Percentiles rank a stretch among this genome's conserved stretches.
Conservation (phyloP, 2,329 filamentous ascomycete genomes). For the Venturia nashicola region DNA sequence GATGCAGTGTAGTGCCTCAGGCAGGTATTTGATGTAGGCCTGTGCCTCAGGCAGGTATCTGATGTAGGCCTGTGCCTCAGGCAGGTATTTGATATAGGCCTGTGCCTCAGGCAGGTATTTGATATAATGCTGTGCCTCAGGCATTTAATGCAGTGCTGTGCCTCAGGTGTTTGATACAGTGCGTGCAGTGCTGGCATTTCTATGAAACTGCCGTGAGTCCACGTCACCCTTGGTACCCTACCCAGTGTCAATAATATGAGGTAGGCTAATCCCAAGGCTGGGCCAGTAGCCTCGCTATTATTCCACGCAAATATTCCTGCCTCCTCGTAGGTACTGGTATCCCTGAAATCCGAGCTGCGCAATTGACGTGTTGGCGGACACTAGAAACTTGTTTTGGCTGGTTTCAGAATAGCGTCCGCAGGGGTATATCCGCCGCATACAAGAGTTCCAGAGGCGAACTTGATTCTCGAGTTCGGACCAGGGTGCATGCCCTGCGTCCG, state of each 20-base stretch:
- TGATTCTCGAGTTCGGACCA: constrained; percentile 4
- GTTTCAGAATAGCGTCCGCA: neutral
- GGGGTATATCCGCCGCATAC: neutral
- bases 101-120: too few relatives aligned
- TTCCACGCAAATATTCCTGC: neutral
- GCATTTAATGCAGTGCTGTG: too few relatives aligned
- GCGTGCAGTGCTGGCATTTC: neutral
- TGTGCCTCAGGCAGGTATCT: too few relatives aligned
- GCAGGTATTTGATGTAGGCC: too few relatives aligned
- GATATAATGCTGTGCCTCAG: too few relatives aligned
- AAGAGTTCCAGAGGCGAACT: neutral
- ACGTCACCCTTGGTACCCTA: neutral
- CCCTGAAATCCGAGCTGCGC: neutral
- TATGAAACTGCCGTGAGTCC: neutral
- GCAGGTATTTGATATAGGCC: too few relatives aligned
- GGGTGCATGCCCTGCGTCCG: neutral
- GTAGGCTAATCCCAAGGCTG: neutral
- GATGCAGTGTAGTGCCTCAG: too few relatives aligned
- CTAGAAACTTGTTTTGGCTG: neutral
- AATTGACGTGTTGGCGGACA: neutral
- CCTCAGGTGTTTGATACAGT: neutral
- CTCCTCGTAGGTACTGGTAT: neutral
- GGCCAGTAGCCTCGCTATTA: neutral
- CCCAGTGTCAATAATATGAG: neutral
- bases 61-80: too few relatives aligned